Evolutionary conservation across 768 basidiomycete species (phyloP).

Genomic region (Boletus eberwhitei): DNA sequence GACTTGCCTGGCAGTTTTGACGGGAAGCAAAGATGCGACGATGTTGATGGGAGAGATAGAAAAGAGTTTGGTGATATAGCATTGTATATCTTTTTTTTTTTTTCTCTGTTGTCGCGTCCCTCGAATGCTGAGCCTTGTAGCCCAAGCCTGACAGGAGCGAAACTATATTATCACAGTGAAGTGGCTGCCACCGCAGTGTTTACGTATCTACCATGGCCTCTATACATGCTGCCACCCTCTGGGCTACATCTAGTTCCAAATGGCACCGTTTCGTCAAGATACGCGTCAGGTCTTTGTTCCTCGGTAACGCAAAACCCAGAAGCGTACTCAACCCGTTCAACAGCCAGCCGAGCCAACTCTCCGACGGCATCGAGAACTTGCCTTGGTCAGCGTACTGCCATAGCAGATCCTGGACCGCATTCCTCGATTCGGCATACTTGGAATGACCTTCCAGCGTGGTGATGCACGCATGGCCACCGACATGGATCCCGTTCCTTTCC

Average conservation of each 20-base stretch:
- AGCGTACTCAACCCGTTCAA: constrained; percentile 19
- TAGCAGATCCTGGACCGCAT: constrained; percentile 18
- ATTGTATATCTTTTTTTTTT: not conserved
- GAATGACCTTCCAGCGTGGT: constrained; percentile 21
- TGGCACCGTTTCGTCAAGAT: constrained; percentile 26
- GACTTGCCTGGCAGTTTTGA: constrained; percentile 59
- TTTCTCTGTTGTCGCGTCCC: not conserved
- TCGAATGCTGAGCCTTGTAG: not conserved
- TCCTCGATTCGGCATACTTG: constrained; percentile 20
- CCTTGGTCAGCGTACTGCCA: constrained; percentile 21
- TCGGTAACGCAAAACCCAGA: constrained; percentile 18
- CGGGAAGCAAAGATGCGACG: constrained; percentile 89
- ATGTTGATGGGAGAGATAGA: constrained; percentile 93
- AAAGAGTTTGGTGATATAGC: constrained; percentile 47
- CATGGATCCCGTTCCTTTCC: constrained; percentile 14
- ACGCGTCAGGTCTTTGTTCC: constrained; percentile 17
- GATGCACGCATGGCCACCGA: constrained; percentile 29
- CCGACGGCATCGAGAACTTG: constrained; percentile 24
- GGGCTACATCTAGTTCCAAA: constrained; percentile 21
- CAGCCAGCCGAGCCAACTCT: constrained; percentile 19
- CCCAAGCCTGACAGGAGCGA: not conserved
- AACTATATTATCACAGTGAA: constrained; percentile 3
- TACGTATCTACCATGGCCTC: constrained; percentile 9
- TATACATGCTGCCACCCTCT: constrained; percentile 24
- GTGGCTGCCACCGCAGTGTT: not conserved